These are phyloP conservation scores for Micractinium sp. DNA, from an alignment of 139 green algal genomes.

Conservation along the genomic window DNA sequence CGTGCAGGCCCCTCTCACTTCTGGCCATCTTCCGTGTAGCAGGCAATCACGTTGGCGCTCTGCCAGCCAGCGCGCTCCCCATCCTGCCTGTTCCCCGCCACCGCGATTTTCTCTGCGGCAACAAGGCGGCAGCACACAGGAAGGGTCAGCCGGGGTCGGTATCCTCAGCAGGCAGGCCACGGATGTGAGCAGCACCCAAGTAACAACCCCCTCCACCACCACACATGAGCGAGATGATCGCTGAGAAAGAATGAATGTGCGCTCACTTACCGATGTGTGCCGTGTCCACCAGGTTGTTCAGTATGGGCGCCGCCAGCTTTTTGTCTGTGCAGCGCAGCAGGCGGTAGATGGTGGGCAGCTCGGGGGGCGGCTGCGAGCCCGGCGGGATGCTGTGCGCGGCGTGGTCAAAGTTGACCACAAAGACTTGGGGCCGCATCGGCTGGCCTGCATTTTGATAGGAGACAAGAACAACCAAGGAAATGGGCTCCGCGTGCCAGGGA, in stretches of 20 bases:
- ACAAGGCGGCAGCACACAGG: no score
- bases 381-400: slow-evolving; percentile 46
- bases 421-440: slow-evolving; percentile 21
- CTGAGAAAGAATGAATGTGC: background rate
- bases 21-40: slow-evolving; percentile 34
- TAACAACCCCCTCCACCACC: background rate
- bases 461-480: no score
- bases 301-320: slow-evolving; percentile 14
- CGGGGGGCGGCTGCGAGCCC: slow-evolving; percentile 2
- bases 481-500: no score
- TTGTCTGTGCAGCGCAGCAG: slow-evolving; percentile 36
- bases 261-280: slow-evolving; percentile 29
- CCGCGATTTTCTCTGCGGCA: slow-evolving; percentile 36
- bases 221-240: no score
- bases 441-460: background rate
- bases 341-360: slow-evolving; percentile 36
- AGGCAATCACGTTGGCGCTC: slow-evolving; percentile 19
- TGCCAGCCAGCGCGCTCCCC: background rate
- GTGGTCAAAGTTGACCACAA: slow-evolving; percentile 39
- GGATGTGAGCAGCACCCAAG: no score
- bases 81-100: slow-evolving; percentile 5
- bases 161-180: no score
- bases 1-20: slow-evolving; percentile 11
- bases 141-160: no score
- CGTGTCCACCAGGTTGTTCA: slow-evolving; percentile 55